phyloP scores from a whole-genome alignment of 768 basidiomycete genomes.

The Mycena polygramma region DNA sequence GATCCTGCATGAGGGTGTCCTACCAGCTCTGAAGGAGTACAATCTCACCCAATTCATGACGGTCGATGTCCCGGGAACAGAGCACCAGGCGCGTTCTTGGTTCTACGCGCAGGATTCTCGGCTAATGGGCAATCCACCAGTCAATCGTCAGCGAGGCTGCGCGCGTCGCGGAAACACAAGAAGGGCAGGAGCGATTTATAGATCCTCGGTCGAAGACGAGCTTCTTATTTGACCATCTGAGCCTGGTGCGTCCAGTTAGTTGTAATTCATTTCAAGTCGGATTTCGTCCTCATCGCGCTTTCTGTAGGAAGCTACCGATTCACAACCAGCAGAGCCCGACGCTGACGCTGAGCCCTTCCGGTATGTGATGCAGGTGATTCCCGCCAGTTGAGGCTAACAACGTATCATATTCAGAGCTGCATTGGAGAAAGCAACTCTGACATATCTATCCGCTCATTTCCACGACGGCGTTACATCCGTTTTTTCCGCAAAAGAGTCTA shows the following conservation, averaged over 20 bases:
- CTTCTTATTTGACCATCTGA: constrained; percentile 89
- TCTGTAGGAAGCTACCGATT: constrained; percentile 81
- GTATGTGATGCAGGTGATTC: constrained; percentile 53
- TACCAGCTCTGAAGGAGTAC: constrained; percentile 85
- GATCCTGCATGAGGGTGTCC: constrained; percentile 80
- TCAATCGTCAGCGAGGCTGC: constrained; percentile 86
- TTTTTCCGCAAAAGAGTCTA: constrained; percentile 65
- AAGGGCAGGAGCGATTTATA: constrained; percentile 77
- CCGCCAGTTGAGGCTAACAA: constrained; percentile 3
- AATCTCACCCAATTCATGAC: constrained; percentile 91
- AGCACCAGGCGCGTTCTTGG: constrained; percentile 74
- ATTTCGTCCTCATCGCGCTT: constrained; percentile 28
- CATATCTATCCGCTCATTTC: constrained; percentile 87
- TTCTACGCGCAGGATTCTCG: neutral
- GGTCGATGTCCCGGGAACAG: constrained; percentile 83
- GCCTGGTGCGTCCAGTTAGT: constrained; percentile 67
- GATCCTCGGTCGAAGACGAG: constrained; percentile 85
- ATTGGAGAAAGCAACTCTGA: constrained; percentile 74
- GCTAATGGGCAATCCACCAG: constrained; percentile 56
- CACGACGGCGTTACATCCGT: constrained; percentile 82
- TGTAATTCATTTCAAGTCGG: neutral
- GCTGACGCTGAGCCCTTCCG: constrained; percentile 81
- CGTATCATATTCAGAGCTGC: constrained; percentile 62
- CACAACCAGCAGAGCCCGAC: constrained; percentile 71
- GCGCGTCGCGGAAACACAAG: constrained; percentile 57